Base-by-base conservation (phyloP, 192 early-diverging fungal species). In the Phycomyces nitens region DNA sequence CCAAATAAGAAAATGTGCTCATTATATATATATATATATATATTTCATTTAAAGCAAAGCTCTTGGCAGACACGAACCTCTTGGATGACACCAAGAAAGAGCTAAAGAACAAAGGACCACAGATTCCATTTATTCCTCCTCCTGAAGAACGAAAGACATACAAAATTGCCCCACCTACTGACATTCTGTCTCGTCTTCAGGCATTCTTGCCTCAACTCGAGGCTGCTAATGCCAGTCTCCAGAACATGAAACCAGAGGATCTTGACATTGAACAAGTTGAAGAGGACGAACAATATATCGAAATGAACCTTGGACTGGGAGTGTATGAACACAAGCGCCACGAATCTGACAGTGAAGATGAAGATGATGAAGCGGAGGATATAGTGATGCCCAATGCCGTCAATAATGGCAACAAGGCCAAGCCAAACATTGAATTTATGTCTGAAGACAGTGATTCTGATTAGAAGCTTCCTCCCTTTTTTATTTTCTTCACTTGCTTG, bases 221-320 rank as follows among this genome's bases (percentile, higher is more conserved):
- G 56, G 60, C 69, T 20, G 77, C 74, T 42, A 84, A 77, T 41
- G 59, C 24, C 57, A 65, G 77, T 47, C 65, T 77, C 40, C 65
- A 75, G 10, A 68, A 60, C 6, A 58, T 64, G 26, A 74, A 83
- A 52, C 77, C 80, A 6, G 73, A 72, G 24, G 44, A 76, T 16
- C 59, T 84, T 14, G 80, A 84, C 58, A 84, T 84, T 58, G 82
- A 84, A 39, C 71, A 80, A 49, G 78, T 84, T 2, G 80, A 79
- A 14, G 82, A 82, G 16, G 72, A 72, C 40, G 82, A 77, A 16
- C 77, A 78, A 39, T 84, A 82, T 55, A 84, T 84, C 38, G 82
- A 84, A 53, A 76, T 77, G 85, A 76, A 82, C 52, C 58, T 79
- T 16, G 79, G 78, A 29, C 51, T 80, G 38, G 79, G 79, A 22